Conservation (phyloP, 306 rosid species). For the Ziziphus jujuba region DNA sequence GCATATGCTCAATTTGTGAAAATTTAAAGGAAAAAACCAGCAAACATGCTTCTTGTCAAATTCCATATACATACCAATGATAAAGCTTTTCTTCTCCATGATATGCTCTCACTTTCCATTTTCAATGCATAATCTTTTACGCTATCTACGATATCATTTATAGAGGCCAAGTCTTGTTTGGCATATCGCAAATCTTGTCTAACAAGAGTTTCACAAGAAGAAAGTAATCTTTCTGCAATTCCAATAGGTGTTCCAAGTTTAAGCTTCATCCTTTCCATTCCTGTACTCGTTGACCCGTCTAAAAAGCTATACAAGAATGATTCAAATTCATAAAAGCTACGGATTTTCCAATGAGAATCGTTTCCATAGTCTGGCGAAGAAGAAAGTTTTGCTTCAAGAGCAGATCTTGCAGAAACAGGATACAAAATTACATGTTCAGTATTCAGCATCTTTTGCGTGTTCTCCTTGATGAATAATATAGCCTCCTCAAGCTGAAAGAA, state of each 20-base stretch:
- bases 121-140: slow-evolving; percentile 58
- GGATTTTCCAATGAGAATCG: slow-evolving; percentile 50
- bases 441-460: slow-evolving; percentile 68
- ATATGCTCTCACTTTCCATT: slow-evolving; percentile 73
- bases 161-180: slow-evolving; percentile 72
- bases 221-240: slow-evolving; percentile 81
- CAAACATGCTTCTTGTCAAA: slow-evolving; percentile 16
- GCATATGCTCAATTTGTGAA: slow-evolving; percentile 18
- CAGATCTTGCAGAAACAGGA: slow-evolving; percentile 91
- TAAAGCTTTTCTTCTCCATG: slow-evolving; percentile 74
- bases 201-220: slow-evolving; percentile 63
- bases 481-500: slow-evolving; percentile 93
- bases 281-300: slow-evolving; percentile 82
- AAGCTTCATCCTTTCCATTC: slow-evolving; percentile 93
- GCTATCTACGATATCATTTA: slow-evolving; percentile 50
- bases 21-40: not conserved
- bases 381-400: slow-evolving; percentile 81
- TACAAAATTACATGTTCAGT: slow-evolving; percentile 67
- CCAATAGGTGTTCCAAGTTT: slow-evolving; percentile 87
- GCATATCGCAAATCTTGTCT: slow-evolving; percentile 71
- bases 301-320: slow-evolving; percentile 74
- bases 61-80: slow-evolving; percentile 55
- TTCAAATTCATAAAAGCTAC: slow-evolving; percentile 68
- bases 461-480: slow-evolving; percentile 67
- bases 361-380: slow-evolving; percentile 43